Conservation (phyloP, 2,329 filamentous ascomycete species). For the Arthrobotrys pseudoclavata region DNA sequence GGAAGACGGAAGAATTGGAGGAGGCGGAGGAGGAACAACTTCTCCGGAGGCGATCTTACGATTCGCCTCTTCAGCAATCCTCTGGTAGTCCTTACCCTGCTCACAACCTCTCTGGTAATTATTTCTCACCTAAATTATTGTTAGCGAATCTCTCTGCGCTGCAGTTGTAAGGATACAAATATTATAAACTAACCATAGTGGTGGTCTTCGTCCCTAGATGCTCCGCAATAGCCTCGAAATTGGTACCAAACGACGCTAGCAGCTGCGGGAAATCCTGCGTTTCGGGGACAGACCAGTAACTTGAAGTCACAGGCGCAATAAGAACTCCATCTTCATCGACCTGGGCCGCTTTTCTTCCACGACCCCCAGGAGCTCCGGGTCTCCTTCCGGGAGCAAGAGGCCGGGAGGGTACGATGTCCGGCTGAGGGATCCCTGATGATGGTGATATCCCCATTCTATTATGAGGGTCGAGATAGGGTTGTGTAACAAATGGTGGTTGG, state of each 20-base stretch:
- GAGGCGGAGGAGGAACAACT: slow-evolving; percentile 73
- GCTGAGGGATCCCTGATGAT: slow-evolving; percentile 41
- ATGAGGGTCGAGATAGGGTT: slow-evolving; percentile 49
- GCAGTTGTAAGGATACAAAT: slow-evolving; percentile 59
- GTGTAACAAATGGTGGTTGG: slow-evolving; percentile 34
- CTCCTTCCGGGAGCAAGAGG: slow-evolving; percentile 62
- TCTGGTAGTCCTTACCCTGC: slow-evolving; percentile 74
- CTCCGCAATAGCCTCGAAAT: slow-evolving; percentile 80
- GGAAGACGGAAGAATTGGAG: slow-evolving; percentile 69
- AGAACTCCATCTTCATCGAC: slow-evolving; percentile 70
- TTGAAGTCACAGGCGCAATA: slow-evolving; percentile 73
- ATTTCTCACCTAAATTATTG: slow-evolving; percentile 74
- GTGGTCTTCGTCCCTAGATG: slow-evolving; percentile 87
- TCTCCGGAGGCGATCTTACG: slow-evolving; percentile 72
- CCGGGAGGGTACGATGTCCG: slow-evolving; percentile 52
- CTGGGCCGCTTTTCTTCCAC: slow-evolving; percentile 58
- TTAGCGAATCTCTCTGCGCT: slow-evolving; percentile 63
- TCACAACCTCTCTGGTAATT: slow-evolving; percentile 77
- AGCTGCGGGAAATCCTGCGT: slow-evolving; percentile 81
- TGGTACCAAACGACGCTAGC: slow-evolving; percentile 81
- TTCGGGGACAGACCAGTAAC: slow-evolving; percentile 90
- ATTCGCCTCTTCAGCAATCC: slow-evolving; percentile 74
- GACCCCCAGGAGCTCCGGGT: slow-evolving; percentile 34
- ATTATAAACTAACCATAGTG: slow-evolving; percentile 77
- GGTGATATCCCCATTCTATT: slow-evolving; percentile 52